Conservation (phyloP, 345 rosid genomes). For the Tarenaya hassleriana region DNA sequence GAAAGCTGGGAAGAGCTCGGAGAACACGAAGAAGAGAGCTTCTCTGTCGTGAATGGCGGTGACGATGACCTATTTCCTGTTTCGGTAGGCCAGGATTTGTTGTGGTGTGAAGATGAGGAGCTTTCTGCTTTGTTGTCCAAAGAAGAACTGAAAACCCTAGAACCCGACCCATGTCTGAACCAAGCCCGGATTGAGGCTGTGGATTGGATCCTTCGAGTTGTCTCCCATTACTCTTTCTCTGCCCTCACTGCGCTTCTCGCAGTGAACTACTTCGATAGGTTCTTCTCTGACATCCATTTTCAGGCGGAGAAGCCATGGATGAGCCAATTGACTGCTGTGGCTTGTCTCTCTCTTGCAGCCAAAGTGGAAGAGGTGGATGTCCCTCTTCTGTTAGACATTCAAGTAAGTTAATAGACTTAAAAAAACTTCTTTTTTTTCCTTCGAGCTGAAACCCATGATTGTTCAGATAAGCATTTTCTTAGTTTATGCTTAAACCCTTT, state of each 20-base stretch:
- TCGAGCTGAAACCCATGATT: background rate
- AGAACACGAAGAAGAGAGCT: conserved; percentile 15
- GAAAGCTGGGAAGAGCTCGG: conserved; percentile 42
- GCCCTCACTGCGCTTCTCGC: conserved; percentile 57
- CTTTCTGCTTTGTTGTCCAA: conserved; percentile 39
- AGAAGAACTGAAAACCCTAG: conserved; percentile 30
- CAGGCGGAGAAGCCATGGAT: conserved; percentile 53
- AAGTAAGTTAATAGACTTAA: conserved; percentile 30
- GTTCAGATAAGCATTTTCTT: background rate
- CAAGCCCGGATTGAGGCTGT: conserved; percentile 44
- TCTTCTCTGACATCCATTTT: conserved; percentile 33
- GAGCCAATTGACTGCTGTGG: conserved; percentile 60
- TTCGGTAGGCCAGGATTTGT: conserved; percentile 38
- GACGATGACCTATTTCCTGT: conserved; percentile 13
- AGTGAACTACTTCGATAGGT: conserved; percentile 63
- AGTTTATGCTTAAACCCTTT: background rate
- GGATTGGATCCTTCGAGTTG: conserved; percentile 48
- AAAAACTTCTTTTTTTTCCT: background rate
- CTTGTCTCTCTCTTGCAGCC: conserved; percentile 72
- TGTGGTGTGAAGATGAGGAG: conserved; percentile 55
- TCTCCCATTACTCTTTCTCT: conserved; percentile 44
- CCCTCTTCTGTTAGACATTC: conserved; percentile 58
- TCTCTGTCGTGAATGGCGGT: background rate
- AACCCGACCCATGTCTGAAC: conserved; percentile 28
- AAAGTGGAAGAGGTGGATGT: conserved; percentile 57